phyloP scores from a whole-genome alignment of 495 filamentous ascomycete species.

The Monascus purpureus region DNA sequence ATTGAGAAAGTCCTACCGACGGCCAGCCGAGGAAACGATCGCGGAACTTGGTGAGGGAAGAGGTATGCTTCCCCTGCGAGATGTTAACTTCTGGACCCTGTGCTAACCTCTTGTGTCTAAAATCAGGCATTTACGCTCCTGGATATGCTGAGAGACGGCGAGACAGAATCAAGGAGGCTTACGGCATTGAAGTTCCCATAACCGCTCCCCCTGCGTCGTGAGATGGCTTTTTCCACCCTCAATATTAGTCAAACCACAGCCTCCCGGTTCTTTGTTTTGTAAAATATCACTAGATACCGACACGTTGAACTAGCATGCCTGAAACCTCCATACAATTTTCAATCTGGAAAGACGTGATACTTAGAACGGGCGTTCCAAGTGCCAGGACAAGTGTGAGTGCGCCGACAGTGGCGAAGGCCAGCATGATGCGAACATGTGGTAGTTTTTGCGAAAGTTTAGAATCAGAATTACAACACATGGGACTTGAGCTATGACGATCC shows the following conservation, averaged over 20 bases:
- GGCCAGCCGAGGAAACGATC: constrained; percentile 71
- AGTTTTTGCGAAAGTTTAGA: too few species aligned
- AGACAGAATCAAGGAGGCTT: constrained; percentile 74
- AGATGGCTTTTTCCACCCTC: constrained; percentile 12
- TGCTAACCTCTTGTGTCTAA: too few species aligned
- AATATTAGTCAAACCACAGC: too few species aligned
- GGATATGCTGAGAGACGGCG: constrained; percentile 80
- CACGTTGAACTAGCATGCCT: constrained; percentile 22
- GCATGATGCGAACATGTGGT: too few species aligned
- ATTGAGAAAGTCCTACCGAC: constrained; percentile 58
- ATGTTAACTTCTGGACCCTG: not conserved
- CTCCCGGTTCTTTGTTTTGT: constrained; percentile 22
- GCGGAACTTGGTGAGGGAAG: constrained; percentile 77
- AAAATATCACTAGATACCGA: constrained; percentile 30
- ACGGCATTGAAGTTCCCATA: constrained; percentile 68
- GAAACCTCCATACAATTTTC: constrained; percentile 14
- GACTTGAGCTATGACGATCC: too few species aligned
- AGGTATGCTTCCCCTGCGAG: constrained; percentile 42
- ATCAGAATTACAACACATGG: too few species aligned
- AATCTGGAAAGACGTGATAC: too few species aligned
- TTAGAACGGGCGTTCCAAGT: too few species aligned
- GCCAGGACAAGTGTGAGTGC: too few species aligned
- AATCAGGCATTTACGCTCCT: constrained; percentile 61
- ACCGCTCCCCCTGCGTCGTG: constrained; percentile 27
- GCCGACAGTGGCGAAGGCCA: too few species aligned